Evolutionary conservation across 345 rosid genomes (phyloP).

Genomic region (Citrus unshiu): DNA sequence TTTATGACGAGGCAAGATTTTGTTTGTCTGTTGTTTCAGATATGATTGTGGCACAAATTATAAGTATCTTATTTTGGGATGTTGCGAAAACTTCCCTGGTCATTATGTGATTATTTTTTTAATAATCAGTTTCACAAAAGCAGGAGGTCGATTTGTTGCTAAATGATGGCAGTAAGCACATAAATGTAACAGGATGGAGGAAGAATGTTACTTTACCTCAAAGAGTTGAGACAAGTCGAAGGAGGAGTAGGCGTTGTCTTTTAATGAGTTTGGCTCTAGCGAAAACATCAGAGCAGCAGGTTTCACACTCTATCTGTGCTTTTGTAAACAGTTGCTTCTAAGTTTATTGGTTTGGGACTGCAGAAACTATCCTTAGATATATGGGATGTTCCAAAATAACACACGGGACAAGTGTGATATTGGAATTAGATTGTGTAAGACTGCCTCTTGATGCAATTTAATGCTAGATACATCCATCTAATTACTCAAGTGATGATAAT

Average conservation of each 20-base stretch:
- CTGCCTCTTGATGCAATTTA: background rate
- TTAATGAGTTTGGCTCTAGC: constrained; percentile 95
- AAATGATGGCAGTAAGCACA: constrained; percentile 99
- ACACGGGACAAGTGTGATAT: background rate
- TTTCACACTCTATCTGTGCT: constrained; percentile 20
- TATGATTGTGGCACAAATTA: constrained; percentile 9
- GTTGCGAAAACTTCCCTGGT: background rate
- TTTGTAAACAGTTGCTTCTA: background rate
- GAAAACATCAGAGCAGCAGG: constrained; percentile 79
- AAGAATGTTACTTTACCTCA: constrained; percentile 66
- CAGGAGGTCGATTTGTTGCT: constrained; percentile 98
- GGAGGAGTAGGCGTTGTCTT: constrained; percentile 94
- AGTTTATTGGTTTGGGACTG: background rate
- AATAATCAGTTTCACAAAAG: constrained; percentile 23
- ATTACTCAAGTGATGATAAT: background rate
- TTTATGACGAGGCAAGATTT: constrained; percentile 84
- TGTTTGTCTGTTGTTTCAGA: constrained; percentile 11
- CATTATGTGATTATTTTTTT: too few species aligned
- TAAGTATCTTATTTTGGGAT: constrained; percentile 3
- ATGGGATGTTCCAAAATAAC: background rate
- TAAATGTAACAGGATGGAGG: constrained; percentile 91
- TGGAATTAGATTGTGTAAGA: background rate
- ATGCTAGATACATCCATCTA: background rate
- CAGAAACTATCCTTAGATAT: background rate
- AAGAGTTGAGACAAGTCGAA: constrained; percentile 90